Evolutionary conservation across 1,284 basidiomycete genomes (phyloP).

Genomic region (Cystobasidiaceae sp.): DNA sequence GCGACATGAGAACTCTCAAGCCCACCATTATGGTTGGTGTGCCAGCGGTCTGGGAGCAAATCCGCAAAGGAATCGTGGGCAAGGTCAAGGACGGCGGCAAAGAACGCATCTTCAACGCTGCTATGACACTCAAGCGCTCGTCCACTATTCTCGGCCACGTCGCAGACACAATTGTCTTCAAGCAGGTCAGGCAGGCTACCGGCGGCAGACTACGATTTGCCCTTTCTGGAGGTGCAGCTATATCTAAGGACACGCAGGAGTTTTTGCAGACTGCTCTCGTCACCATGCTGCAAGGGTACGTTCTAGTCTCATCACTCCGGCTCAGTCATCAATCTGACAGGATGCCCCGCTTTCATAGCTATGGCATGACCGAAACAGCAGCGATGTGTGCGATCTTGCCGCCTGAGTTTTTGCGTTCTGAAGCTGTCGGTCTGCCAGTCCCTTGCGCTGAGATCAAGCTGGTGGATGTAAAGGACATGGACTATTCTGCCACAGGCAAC

Average conservation of each 20-base stretch:
- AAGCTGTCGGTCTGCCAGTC: conserved; percentile 74
- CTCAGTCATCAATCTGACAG: no score
- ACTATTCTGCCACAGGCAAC: conserved; percentile 64
- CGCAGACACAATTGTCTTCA: conserved; percentile 70
- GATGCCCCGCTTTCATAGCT: conserved; percentile 53
- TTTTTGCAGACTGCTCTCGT: conserved; percentile 78
- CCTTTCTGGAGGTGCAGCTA: conserved; percentile 78
- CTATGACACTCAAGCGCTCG: conserved; percentile 63
- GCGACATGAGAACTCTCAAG: conserved; percentile 75
- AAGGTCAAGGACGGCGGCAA: conserved; percentile 67
- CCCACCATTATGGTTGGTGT: conserved; percentile 87
- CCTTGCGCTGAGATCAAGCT: conserved; percentile 85
- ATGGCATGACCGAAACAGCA: conserved; percentile 86
- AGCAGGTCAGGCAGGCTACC: conserved; percentile 70
- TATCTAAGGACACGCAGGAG: conserved; percentile 81
- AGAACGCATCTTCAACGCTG: conserved; percentile 67
- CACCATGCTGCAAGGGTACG: conserved; percentile 71
- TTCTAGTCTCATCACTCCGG: no score
- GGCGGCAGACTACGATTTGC: conserved; percentile 57
- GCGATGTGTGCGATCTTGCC: conserved; percentile 60
- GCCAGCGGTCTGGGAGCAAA: conserved; percentile 62
- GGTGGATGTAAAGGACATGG: conserved; percentile 58
- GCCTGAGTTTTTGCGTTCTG: conserved; percentile 70
- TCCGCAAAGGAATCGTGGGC: conserved; percentile 82
- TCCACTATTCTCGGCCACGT: conserved; percentile 63